A percentile compares a stretch with the other conserved stretches of the same genome.
Evolutionary conservation across 495 filamentous ascomycete genomes (phyloP).

Genomic region (Aspergillus panamensis): DNA sequence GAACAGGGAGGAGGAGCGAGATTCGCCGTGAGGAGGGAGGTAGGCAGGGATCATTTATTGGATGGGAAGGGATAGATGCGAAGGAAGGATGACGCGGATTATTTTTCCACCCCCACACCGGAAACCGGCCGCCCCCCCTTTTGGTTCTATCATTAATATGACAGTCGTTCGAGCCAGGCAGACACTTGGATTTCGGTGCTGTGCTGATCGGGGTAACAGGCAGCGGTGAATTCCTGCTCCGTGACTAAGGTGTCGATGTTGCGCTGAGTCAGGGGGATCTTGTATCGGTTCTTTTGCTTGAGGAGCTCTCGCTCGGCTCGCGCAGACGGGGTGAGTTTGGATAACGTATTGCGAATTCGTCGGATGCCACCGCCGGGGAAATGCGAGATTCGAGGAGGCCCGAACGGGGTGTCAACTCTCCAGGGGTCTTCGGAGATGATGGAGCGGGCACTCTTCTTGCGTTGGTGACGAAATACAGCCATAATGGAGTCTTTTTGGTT

Average conservation of each 20-base stretch:
- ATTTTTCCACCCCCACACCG: neutral
- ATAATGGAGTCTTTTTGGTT: conserved; percentile 19
- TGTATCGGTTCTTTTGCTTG: conserved; percentile 40
- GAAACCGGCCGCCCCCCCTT: too few species aligned
- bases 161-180: conserved; percentile 64
- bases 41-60: too few species aligned
- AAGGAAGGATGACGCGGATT: too few species aligned
- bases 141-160: conserved; percentile 26
- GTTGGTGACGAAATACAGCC: conserved; percentile 27
- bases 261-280: conserved; percentile 40
- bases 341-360: conserved; percentile 38
- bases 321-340: conserved; percentile 35
- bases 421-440: conserved; percentile 32
- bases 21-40: too few species aligned
- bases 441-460: conserved; percentile 27
- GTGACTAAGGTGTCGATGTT: conserved; percentile 46
- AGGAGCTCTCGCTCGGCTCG: conserved; percentile 41
- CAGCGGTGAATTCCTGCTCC: conserved; percentile 48
- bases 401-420: conserved; percentile 39
- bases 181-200: conserved; percentile 60
- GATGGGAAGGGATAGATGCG: too few species aligned
- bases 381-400: conserved; percentile 35
- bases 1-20: too few species aligned
- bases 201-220: conserved; percentile 54
- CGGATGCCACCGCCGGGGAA: conserved; percentile 34